Base-by-base conservation (phyloP, 164 flowering plant species). In the Cinnamomum micranthum region DNA sequence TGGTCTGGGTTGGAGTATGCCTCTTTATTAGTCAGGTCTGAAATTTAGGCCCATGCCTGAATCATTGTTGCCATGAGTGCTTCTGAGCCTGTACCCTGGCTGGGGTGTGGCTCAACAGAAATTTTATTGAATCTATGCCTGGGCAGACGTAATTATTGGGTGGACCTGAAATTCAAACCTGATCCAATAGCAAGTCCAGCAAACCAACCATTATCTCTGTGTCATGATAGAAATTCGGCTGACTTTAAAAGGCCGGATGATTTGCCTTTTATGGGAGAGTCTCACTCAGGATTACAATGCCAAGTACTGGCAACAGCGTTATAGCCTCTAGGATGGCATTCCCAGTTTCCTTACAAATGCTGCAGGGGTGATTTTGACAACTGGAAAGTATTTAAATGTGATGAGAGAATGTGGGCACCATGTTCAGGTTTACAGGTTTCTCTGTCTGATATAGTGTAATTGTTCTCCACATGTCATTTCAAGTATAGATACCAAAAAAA, bases 301-400 rank as follows among this genome's bases (percentile, higher is more conserved):
- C 19, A 92, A 93, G 80, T 95, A 89, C 83, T 95, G 99, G 99
- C 83, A 86, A 76, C 90, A 91, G 70, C 88, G 98, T 2, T 96
- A 96, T 84, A 92, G 97, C 84, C 95, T 96, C 75, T 92, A 92
- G 85, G 91, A 89, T 79, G 91, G 85, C 58, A 89, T 96, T 83
- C 99, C 99, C 71, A 91, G 90, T 84, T 96, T 96, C 85, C 98
- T 96, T 70, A 84, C 88, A 64, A 93, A 87, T 85, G 89, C 88
- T 73, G 90, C 97, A 72, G 93, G 85, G 77, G 91, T 85, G 79
- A 94, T 96, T 82, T 85, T 96, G 87, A 96, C 93, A 9, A 96
- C 99, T 12, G 99, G 99, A 81, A 96, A 96, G 86, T 96, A 94
- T 84, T 83, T 96, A 72, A 96, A 94, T 88, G 99, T 92, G 81